Percentiles rank a stretch among this genome's conserved stretches.
These are phyloP conservation scores for Drechslerella dactyloides DNA, from an alignment of 2,329 filamentous ascomycete genomes.

Conservation along the genomic window DNA sequence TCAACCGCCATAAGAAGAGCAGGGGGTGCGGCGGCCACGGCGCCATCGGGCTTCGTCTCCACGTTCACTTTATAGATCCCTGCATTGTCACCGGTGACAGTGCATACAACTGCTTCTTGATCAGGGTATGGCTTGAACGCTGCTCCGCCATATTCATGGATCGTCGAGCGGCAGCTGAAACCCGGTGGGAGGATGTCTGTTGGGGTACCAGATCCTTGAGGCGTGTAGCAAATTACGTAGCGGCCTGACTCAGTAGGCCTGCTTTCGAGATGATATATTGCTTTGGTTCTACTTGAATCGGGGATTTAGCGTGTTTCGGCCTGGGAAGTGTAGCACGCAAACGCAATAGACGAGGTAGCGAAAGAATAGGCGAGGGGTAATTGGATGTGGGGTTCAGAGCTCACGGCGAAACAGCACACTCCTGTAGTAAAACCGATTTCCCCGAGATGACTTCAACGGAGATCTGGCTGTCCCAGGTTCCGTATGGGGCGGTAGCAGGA, in stretches of 20 bases:
- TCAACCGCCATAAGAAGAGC: constrained; percentile 8
- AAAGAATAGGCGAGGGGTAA: no score
- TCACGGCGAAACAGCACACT: constrained; percentile 56
- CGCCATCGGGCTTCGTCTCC: constrained; percentile 6
- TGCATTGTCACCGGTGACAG: constrained; percentile 11
- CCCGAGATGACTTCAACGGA: constrained; percentile 57
- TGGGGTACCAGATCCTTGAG: constrained; percentile 13
- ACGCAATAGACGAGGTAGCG: no score
- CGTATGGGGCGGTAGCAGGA: constrained; percentile 56
- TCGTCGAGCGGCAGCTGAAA: constrained; percentile 55
- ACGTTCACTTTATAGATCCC: constrained; percentile 27
- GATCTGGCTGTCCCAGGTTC: constrained; percentile 59
- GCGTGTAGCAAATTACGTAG: constrained; percentile 28
- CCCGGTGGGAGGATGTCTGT: constrained; percentile 30
- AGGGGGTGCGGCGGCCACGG: constrained; percentile 6
- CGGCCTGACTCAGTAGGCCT: constrained; percentile 49
- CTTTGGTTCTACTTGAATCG: constrained; percentile 15
- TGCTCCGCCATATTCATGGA: constrained; percentile 65
- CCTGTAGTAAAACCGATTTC: constrained; percentile 56
- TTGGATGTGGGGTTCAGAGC: constrained; percentile 7
- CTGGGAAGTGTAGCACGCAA: neutral
- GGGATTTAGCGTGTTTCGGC: no score
- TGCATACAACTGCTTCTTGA: constrained; percentile 33
- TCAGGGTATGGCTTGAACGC: constrained; percentile 56
- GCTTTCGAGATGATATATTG: constrained; percentile 36